A percentile compares a stretch with the other conserved stretches of the same genome.
phyloP scores from a whole-genome alignment of 2,329 filamentous ascomycete genomes.

The Pyrenochaeta sp. region DNA sequence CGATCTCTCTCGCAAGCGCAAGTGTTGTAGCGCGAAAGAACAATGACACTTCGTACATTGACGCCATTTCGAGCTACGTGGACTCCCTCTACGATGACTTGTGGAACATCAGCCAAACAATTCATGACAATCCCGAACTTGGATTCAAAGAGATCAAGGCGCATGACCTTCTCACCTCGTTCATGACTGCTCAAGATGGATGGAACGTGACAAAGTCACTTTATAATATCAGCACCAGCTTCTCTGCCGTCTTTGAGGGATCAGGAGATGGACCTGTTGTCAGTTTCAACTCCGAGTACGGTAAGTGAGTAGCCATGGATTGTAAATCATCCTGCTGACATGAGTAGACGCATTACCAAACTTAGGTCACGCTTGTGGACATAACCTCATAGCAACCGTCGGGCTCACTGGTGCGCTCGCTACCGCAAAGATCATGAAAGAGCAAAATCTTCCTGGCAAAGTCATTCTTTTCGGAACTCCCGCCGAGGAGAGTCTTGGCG shows the following conservation, averaged over 20 bases:
- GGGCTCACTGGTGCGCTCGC: conserved; percentile 52
- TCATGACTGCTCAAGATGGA: conserved; percentile 50
- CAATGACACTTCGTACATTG: conserved; percentile 13
- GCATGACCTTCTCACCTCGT: conserved; percentile 60
- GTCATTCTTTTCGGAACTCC: conserved; percentile 56
- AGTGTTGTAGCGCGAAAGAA: conserved; percentile 8
- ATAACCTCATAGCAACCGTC: conserved; percentile 55
- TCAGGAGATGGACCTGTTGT: conserved; percentile 51
- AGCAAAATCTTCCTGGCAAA: conserved; percentile 43
- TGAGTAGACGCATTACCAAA: conserved; percentile 49
- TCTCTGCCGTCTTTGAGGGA: conserved; percentile 36
- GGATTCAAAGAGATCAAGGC: conserved; percentile 60
- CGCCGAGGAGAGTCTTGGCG: conserved; percentile 53
- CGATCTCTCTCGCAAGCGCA: background rate
- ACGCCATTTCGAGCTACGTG: conserved; percentile 20
- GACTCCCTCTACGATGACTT: conserved; percentile 35
- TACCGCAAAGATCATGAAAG: conserved; percentile 40
- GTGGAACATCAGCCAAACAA: conserved; percentile 59
- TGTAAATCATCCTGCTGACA: conserved; percentile 1
- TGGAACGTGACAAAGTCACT: conserved; percentile 39
- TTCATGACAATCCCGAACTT: conserved; percentile 63
- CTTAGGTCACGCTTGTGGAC: conserved; percentile 57
- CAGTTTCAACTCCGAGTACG: conserved; percentile 52
- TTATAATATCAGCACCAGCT: conserved; percentile 45
- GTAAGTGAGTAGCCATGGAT: conserved; percentile 17